Conservation (phyloP, 352 stramenopile genomes). For the Achlya hypogyna region DNA sequence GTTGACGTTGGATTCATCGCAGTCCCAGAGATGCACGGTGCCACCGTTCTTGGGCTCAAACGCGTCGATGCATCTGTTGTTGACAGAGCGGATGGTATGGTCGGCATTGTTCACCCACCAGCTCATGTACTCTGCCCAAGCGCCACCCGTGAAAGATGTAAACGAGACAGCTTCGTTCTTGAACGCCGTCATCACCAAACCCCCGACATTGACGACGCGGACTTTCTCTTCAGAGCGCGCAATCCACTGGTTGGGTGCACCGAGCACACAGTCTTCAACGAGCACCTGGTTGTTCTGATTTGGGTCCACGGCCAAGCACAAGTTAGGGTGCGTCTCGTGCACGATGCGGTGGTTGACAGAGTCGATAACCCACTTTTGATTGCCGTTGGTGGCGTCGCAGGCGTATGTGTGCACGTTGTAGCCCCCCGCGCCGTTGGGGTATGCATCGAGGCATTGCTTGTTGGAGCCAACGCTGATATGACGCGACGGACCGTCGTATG, state of each 20-base stretch:
- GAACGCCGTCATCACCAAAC: background rate
- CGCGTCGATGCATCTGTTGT: conserved; percentile 40
- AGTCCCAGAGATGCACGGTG: conserved; percentile 36
- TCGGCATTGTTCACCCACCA: background rate
- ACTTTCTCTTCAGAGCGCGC: background rate
- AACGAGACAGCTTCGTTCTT: background rate
- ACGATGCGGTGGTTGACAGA: conserved; percentile 30
- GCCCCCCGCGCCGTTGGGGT: conserved; percentile 31
- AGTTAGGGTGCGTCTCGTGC: conserved; percentile 32
- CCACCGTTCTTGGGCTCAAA: conserved; percentile 42
- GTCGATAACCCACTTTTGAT: conserved; percentile 64
- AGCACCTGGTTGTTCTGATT: conserved; percentile 2
- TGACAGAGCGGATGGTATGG: background rate
- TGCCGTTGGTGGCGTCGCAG: conserved; percentile 41
- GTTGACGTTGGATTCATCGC: conserved; percentile 33
- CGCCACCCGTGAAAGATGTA: too few species aligned
- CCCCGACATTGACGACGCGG: background rate
- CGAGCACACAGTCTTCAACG: background rate
- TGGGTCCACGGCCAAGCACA: conserved; percentile 39
- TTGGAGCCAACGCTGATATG: conserved; percentile 86
- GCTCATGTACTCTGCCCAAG: too few species aligned
- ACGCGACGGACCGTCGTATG: conserved; percentile 28
- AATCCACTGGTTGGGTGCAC: background rate
- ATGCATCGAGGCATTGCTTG: conserved; percentile 44
- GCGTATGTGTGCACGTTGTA: conserved; percentile 45